phyloP scores from a whole-genome alignment of 257 asterid species.

The Marsdenia floribunda region DNA sequence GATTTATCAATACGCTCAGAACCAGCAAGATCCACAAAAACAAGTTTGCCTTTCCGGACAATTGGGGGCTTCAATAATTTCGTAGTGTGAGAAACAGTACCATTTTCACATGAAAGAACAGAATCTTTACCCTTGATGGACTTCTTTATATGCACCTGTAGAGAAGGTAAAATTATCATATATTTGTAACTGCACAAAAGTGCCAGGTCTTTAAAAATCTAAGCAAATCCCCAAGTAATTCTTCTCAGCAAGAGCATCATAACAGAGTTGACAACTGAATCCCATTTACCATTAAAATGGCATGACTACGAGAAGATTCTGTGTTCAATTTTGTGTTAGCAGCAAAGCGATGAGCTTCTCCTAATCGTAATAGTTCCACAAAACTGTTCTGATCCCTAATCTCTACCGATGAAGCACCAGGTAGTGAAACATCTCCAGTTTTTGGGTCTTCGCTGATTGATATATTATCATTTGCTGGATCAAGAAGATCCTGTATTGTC shows the following conservation, averaged over 20 bases:
- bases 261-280: neutral
- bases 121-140: conserved; percentile 62
- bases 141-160: conserved; percentile 65
- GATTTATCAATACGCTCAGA: conserved; percentile 85
- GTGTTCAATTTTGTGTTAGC: conserved; percentile 83
- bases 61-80: conserved; percentile 62
- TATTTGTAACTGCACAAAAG: neutral
- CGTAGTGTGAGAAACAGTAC: conserved; percentile 37
- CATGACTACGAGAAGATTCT: conserved; percentile 94
- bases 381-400: conserved; percentile 68
- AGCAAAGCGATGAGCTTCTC: conserved; percentile 84
- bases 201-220: conserved; percentile 5
- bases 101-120: conserved; percentile 47
- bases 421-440: conserved; percentile 82
- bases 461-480: conserved; percentile 68
- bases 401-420: conserved; percentile 67
- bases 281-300: conserved; percentile 66
- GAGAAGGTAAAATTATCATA: conserved; percentile 4
- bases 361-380: conserved; percentile 57
- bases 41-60: conserved; percentile 71
- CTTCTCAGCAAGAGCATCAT: conserved; percentile 3
- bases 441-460: conserved; percentile 72
- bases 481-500: conserved; percentile 76
- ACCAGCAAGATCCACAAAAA: conserved; percentile 93
- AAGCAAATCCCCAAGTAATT: conserved; percentile 1